Evolutionary conservation across 257 asterid genomes (phyloP), one percentile per base, ranked within the genome.

Genomic region (Voacanga thouarsii): DNA sequence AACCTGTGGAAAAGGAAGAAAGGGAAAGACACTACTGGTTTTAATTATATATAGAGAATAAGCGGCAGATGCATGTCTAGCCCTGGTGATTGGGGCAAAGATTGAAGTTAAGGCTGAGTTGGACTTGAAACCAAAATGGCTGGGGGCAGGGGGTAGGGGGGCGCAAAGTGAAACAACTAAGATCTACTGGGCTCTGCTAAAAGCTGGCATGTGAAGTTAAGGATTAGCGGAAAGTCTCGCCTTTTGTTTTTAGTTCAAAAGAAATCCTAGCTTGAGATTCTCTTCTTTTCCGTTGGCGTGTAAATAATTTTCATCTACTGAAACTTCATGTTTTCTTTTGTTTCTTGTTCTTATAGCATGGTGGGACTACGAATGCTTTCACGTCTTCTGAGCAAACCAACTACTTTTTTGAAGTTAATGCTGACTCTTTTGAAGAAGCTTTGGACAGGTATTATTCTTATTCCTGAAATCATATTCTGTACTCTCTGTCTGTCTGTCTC

Each of bases 321-420:
- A 16, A 44, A 41, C 6, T 21, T 37, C 72, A 41, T 41, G 8
- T 67, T 15, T 41, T 11, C 39, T 75, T 80, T 23, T 76, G 28
- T 71, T 78, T 67, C 43, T 79, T 75, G 15, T 65, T 51, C 61
- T 82, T 80, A 74, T 79, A 96, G 99, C 96, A 93, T 83, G 98
- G 98, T 61, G 99, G 99, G 79, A 93, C 96, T 85, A 93, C 97
- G 71, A 96, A 96, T 90, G 99, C 99, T 70, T 96, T 91, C 87
- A 96, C 99, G 23, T 71, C 96, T 59, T 83, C 96, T 69, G 96
- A 91, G 84, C 87, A 92, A 83, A 93, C 99, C 86, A 93, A 93
- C 85, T 95, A 87, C 84, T 80, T 75, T 86, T 95, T 91, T 84
- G 99, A 95, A 86, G 91, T 95, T 55, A 93, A 93, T 88, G 94